Base-by-base conservation (phyloP, 768 basidiomycete genomes). In the Mycena belliarum region DNA sequence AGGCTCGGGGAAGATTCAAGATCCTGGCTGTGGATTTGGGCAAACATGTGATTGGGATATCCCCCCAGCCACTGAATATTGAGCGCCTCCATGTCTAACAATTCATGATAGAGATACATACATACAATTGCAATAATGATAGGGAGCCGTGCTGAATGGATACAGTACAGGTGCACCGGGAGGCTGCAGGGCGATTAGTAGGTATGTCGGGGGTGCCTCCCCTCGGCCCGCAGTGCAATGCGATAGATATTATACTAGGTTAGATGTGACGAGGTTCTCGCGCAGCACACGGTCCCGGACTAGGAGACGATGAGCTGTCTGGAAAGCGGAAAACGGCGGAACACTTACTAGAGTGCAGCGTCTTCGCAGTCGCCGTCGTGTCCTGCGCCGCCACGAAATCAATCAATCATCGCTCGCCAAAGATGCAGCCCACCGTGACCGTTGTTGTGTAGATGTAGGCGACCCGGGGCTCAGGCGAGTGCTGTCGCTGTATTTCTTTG, bases 401-500 rank as follows among this genome's bases (percentile, higher is more conserved):
- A 12, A 37, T 43, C 18, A 29, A 33, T 25, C 1, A 29, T 33
- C 4, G 46, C 32, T 8, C 9, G 20, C 46, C 14, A 38, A 40
- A n/a, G n/a, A 12, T 9, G 46, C 21, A 38, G 32, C 80, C 59
- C 69, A 87, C 88, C 53, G 86, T 85, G 9, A 86, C 86, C 33
- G 87, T 86, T 1, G 88, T 91, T 3, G 84, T 73, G 64, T 87
- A 88, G 32, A 85, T 83, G 68, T 88, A 89, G 32, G 81, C 77
- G 10, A 78, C 73, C 14, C 87, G 79, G 7, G 74, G 74, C 55
- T 78, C 75, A 10, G 85, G 84, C 2, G 86, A 87, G 52, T 73
- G 71, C 21, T 84, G 74, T 49, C 79, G 81, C 59, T 80, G 80
- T 6, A 87, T 85, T 38, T 87, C 84, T 63, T 80, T 86, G 69